A percentile compares a stretch with the other conserved stretches of the same genome.
These are phyloP conservation scores for Trichosanthes truncata DNA, from an alignment of 306 rosid genomes.

Conservation along the genomic window DNA sequence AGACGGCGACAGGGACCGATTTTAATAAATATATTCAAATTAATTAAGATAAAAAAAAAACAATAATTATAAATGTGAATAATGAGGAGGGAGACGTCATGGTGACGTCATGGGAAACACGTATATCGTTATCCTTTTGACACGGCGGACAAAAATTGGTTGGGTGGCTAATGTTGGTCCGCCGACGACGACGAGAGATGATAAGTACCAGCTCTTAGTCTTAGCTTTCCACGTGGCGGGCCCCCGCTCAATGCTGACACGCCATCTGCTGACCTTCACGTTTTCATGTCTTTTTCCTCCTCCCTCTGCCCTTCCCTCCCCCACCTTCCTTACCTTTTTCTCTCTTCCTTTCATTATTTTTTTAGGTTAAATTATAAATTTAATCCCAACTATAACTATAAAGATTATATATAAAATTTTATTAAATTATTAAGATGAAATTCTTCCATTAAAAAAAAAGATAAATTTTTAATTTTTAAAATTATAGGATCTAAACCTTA, in stretches of 20 bases:
- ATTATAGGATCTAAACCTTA: too few relatives aligned
- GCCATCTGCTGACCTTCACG: background rate
- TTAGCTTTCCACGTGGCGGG: constrained; percentile 9
- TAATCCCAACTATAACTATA: too few relatives aligned
- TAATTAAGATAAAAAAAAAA: background rate
- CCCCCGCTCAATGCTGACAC: background rate
- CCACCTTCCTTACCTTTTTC: background rate
- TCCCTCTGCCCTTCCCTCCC: too few relatives aligned
- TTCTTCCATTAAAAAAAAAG: too few relatives aligned
- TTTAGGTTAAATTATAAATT: too few relatives aligned
- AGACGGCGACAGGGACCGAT: background rate
- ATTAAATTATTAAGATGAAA: too few relatives aligned
- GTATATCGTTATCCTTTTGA: background rate
- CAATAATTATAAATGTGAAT: too few relatives aligned
- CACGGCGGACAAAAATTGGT: background rate
- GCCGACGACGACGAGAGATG: background rate
- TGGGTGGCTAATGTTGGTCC: background rate
- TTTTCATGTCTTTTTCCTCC: background rate
- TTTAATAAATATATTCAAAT: background rate
- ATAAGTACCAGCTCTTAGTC: background rate
- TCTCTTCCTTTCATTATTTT: too few relatives aligned
- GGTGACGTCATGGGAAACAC: background rate
- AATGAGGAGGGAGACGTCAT: too few relatives aligned
- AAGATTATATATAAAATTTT: too few relatives aligned
- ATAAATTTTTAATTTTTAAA: too few relatives aligned